Percentiles rank a stretch among this genome's conserved stretches.
phyloP scores from a whole-genome alignment of 2,329 filamentous ascomycete genomes.

The Volutella citrinella region DNA sequence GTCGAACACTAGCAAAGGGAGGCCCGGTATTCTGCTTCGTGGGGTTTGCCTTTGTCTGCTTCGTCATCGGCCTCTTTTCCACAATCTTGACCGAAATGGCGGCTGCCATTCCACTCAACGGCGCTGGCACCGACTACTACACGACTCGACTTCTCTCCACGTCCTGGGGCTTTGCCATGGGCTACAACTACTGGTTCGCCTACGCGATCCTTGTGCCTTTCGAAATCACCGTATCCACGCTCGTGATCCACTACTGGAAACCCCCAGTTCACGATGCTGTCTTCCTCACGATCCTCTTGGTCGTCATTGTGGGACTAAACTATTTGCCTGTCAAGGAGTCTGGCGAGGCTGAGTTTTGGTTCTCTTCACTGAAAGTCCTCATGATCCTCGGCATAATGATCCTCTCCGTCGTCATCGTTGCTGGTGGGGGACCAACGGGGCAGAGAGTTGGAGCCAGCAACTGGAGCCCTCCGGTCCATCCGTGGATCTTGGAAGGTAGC shows the following conservation, averaged over 20 bases:
- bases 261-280: conserved; percentile 48
- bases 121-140: conserved; percentile 55
- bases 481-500: too few species aligned
- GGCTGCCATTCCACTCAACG: conserved; percentile 52
- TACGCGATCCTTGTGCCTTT: conserved; percentile 55
- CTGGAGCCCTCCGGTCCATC: too few species aligned
- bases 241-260: conserved; percentile 59
- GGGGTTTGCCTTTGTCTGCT: too few species aligned
- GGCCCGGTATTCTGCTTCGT: too few species aligned
- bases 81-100: conserved; percentile 52
- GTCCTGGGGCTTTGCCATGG: conserved; percentile 50
- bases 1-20: too few species aligned
- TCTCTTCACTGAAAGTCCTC: conserved; percentile 57
- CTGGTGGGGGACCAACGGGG: conserved; percentile 50
- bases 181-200: conserved; percentile 60
- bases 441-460: too few species aligned
- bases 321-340: conserved; percentile 55
- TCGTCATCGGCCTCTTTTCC: too few species aligned
- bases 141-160: conserved; percentile 52
- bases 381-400: conserved; percentile 56
- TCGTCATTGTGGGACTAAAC: conserved; percentile 53
- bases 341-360: conserved; percentile 62
- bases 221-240: conserved; percentile 53
- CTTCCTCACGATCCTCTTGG: conserved; percentile 57
- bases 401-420: conserved; percentile 41